Evolutionary conservation across 1,284 basidiomycete genomes (phyloP).

Genomic region (Lignosus rhinocerotis): DNA sequence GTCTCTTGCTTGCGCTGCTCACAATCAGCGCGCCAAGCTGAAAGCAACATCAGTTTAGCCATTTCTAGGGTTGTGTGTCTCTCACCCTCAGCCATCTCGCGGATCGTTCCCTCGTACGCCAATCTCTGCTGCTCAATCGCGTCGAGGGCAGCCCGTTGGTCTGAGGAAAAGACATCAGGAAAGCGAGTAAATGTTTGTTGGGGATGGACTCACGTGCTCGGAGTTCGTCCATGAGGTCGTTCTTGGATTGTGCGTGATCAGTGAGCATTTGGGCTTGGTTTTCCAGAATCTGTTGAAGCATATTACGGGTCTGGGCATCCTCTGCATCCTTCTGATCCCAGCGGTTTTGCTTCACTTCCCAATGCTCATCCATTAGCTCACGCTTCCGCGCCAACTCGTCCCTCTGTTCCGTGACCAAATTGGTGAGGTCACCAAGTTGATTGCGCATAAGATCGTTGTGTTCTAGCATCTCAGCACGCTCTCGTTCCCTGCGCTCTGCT

Average conservation of each 20-base stretch:
- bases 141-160: constrained; percentile 19
- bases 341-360: constrained; percentile 55
- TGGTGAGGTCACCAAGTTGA: constrained; percentile 68
- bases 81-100: constrained; percentile 25
- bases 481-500: constrained; percentile 58
- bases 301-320: constrained; percentile 53
- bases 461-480: constrained; percentile 54
- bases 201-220: constrained; percentile 9
- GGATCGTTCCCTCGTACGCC: constrained; percentile 20
- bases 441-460: constrained; percentile 56
- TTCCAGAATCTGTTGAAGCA: constrained; percentile 55
- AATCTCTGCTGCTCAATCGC: constrained; percentile 19
- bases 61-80: constrained; percentile 2
- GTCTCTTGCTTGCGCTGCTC: constrained; percentile 62
- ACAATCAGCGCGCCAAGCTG: constrained; percentile 65
- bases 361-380: constrained; percentile 54
- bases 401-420: constrained; percentile 63
- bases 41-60: not conserved
- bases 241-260: constrained; percentile 53
- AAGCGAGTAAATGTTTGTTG: not conserved
- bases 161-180: not conserved
- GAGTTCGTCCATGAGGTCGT: constrained; percentile 28
- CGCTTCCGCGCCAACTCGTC: constrained; percentile 58
- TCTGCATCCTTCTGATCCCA: constrained; percentile 55
- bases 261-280: constrained; percentile 49